These are phyloP conservation scores for Colletotrichum sp. DNA, from an alignment of 2,329 filamentous ascomycete genomes.

Conservation along the genomic window DNA sequence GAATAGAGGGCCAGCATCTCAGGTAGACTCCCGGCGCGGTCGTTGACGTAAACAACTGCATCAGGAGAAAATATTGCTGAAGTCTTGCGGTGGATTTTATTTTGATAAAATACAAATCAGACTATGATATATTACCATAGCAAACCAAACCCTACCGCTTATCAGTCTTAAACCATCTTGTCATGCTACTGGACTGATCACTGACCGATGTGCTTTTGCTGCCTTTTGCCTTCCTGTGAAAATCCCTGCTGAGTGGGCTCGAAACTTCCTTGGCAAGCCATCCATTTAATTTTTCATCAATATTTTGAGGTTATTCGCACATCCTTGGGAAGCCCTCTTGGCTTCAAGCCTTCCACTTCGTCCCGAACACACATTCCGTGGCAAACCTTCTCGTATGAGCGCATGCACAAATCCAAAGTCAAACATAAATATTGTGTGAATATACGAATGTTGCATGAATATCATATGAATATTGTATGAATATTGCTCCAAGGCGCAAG, in stretches of 20 bases:
- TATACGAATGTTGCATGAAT: too few relatives aligned
- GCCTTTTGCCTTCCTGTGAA: too few relatives aligned
- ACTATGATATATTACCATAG: accelerated
- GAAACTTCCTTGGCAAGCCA: neutral
- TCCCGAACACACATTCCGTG: neutral
- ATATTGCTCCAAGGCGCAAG: neutral
- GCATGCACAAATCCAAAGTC: neutral
- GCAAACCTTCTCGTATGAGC: neutral
- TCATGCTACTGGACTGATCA: too few relatives aligned
- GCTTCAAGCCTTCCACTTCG: neutral
- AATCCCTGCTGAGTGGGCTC: too few relatives aligned
- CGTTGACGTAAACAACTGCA: neutral
- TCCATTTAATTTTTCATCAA: neutral
- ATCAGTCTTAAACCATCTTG: neutral
- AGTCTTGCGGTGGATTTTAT: neutral
- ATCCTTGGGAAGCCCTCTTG: neutral
- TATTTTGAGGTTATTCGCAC: neutral
- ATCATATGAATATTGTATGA: neutral
- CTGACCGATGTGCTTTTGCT: too few relatives aligned
- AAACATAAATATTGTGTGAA: neutral
- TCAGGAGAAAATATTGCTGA: neutral
- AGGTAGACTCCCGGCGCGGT: neutral
- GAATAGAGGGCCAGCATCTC: neutral
- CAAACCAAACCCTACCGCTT: neutral
- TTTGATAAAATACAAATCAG: neutral